These are phyloP conservation scores for Tilletiopsis washingtonensis DNA, from an alignment of 1,284 basidiomycete species.

Conservation along the genomic window DNA sequence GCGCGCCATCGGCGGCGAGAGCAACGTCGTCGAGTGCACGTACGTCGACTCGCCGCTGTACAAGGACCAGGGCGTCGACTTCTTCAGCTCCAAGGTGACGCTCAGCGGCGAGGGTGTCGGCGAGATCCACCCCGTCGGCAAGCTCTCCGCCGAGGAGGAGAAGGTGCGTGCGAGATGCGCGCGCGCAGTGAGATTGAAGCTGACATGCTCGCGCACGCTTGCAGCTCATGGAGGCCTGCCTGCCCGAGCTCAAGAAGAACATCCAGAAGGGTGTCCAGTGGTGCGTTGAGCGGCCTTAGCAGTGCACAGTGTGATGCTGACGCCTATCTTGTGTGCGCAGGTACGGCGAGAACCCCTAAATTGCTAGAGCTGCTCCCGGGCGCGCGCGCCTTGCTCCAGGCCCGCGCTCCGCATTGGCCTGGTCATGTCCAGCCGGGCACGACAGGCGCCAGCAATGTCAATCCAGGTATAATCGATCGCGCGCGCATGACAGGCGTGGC, in stretches of 20 bases:
- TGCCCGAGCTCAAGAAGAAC: slow-evolving; percentile 47
- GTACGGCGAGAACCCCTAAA: too few species aligned
- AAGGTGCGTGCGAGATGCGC: slow-evolving; percentile 12
- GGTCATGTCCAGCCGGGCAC: too few species aligned
- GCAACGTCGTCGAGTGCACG: slow-evolving; percentile 72
- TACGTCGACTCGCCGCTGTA: slow-evolving; percentile 78
- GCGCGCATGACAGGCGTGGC: too few species aligned
- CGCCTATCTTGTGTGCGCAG: too few species aligned
- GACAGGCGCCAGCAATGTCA: too few species aligned
- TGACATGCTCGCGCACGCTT: not conserved
- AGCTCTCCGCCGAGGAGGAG: slow-evolving; percentile 43
- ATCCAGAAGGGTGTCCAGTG: slow-evolving; percentile 46
- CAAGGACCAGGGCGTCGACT: slow-evolving; percentile 58
- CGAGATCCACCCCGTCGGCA: slow-evolving; percentile 44
- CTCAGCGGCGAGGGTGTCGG: slow-evolving; percentile 43
- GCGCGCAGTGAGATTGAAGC: not conserved
- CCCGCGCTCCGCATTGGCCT: too few species aligned
- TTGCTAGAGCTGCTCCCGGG: too few species aligned
- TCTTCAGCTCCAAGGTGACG: slow-evolving; percentile 43
- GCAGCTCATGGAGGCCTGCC: slow-evolving; percentile 38
- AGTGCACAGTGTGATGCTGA: too few species aligned
- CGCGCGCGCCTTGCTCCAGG: too few species aligned
- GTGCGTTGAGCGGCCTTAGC: slow-evolving; percentile 36
- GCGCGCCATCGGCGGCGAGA: slow-evolving; percentile 78
- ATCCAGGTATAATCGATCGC: too few species aligned